Evolutionary conservation across 352 stramenopile species (phyloP).

Genomic region (Phytophthora lateralis): DNA sequence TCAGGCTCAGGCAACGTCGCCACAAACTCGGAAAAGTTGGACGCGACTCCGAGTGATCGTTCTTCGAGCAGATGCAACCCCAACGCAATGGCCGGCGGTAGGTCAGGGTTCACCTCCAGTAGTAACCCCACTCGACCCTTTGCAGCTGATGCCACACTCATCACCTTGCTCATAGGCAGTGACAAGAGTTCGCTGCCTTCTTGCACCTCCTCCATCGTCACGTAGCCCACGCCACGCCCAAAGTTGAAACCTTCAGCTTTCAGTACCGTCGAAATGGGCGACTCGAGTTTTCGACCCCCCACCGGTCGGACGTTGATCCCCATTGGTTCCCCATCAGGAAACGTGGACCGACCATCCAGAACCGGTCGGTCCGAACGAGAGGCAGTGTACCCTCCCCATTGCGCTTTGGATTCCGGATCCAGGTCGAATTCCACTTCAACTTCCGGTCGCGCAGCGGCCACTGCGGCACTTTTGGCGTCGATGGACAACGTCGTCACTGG

Average conservation of each 20-base stretch:
- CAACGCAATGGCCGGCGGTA: conserved; percentile 46
- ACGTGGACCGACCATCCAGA: conserved; percentile 24
- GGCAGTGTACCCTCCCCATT: conserved; percentile 15
- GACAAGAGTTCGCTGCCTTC: conserved; percentile 35
- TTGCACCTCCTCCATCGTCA: conserved; percentile 18
- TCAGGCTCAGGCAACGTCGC: conserved; percentile 26
- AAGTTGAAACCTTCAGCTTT: conserved; percentile 47
- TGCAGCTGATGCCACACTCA: conserved; percentile 43
- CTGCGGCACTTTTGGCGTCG: conserved; percentile 18
- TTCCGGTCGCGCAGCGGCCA: conserved; percentile 18
- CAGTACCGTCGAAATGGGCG: conserved; percentile 28
- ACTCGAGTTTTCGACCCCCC: conserved; percentile 9
- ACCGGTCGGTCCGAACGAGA: conserved; percentile 27
- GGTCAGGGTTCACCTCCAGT: conserved; percentile 49
- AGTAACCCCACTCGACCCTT: conserved; percentile 40
- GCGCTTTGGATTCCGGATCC: conserved; percentile 33
- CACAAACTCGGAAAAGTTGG: conserved; percentile 49
- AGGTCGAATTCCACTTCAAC: conserved; percentile 44
- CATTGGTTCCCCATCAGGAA: conserved; percentile 12
- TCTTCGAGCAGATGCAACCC: conserved; percentile 57
- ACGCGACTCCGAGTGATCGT: conserved; percentile 34
- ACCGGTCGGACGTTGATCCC: conserved; percentile 21
- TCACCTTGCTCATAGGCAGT: conserved; percentile 39
- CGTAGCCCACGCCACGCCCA: conserved; percentile 45
- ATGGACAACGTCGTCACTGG: conserved; percentile 18